phyloP scores from a whole-genome alignment of 371 early-diverging fungal genomes.

The Rozella allomycis region DNA sequence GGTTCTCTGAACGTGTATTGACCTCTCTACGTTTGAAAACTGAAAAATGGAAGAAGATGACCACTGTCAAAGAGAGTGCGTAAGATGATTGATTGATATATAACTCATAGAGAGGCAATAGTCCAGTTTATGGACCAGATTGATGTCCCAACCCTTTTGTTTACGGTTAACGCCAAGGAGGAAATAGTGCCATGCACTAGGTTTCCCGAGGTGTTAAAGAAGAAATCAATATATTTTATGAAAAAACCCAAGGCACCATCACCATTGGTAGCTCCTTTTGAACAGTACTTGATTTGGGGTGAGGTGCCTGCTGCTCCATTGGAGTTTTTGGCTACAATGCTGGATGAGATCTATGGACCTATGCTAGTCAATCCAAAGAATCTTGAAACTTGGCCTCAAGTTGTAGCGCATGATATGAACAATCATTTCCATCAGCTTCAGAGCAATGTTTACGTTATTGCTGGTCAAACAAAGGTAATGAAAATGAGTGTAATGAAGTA shows the following conservation, averaged over 20 bases:
- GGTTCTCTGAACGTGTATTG: constrained; percentile 21
- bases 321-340: constrained; percentile 19
- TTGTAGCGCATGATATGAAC: constrained; percentile 31
- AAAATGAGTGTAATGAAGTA: constrained; percentile 2
- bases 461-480: constrained; percentile 27
- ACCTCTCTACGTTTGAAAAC: constrained; percentile 22
- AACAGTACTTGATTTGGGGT: constrained; percentile 23
- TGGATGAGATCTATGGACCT: constrained; percentile 33
- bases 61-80: constrained; percentile 16
- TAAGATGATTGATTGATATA: constrained; percentile 6
- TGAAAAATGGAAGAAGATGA: constrained; percentile 36
- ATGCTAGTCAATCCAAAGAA: constrained; percentile 28
- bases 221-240: constrained; percentile 26
- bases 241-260: constrained; percentile 8
- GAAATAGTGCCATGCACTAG: constrained; percentile 13
- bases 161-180: constrained; percentile 24
- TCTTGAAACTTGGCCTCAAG: constrained; percentile 34
- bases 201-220: constrained; percentile 22
- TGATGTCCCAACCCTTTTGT: constrained; percentile 20
- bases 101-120: constrained; percentile 16
- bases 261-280: constrained; percentile 19
- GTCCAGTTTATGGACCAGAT: constrained; percentile 19
- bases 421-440: constrained; percentile 26
- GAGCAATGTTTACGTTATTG: constrained; percentile 32
- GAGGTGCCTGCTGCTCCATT: constrained; percentile 26